phyloP scores from a whole-genome alignment of 2,329 filamentous ascomycete genomes.

The Leptographium lundbergii region DNA sequence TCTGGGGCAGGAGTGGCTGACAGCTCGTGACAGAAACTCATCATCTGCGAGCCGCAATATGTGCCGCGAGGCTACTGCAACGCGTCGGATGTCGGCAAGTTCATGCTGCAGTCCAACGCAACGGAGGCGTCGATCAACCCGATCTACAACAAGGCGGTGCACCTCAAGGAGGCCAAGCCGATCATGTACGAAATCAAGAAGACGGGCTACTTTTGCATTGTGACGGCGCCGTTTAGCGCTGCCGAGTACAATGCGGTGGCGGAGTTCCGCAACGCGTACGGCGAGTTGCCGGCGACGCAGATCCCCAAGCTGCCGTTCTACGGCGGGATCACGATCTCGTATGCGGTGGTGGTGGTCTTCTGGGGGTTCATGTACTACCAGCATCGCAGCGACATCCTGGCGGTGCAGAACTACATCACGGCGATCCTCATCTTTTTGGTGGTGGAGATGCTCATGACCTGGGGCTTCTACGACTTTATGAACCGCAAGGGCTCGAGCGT shows the following conservation, averaged over 20 bases:
- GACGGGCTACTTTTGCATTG: slow-evolving; percentile 93
- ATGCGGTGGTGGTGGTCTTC: slow-evolving; percentile 73
- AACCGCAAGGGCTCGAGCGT: slow-evolving; percentile 79
- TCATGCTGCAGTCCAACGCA: slow-evolving; percentile 67
- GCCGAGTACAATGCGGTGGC: slow-evolving; percentile 67
- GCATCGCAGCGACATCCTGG: slow-evolving; percentile 84
- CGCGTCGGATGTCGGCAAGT: slow-evolving; percentile 66
- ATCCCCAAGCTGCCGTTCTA: slow-evolving; percentile 98
- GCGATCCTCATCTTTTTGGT: slow-evolving; percentile 91
- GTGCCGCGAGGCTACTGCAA: slow-evolving; percentile 63
- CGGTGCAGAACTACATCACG: slow-evolving; percentile 98
- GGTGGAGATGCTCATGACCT: slow-evolving; percentile 94
- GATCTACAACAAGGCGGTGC: slow-evolving; percentile 69
- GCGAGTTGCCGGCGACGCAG: slow-evolving; percentile 87
- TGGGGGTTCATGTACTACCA: slow-evolving; percentile 96
- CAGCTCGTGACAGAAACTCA: slow-evolving; percentile 20
- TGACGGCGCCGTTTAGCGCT: slow-evolving; percentile 57
- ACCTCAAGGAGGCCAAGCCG: slow-evolving; percentile 60
- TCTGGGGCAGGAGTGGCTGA: neutral
- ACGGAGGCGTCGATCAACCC: slow-evolving; percentile 55
- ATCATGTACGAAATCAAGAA: slow-evolving; percentile 77
- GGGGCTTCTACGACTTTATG: slow-evolving; percentile 96
- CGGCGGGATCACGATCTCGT: slow-evolving; percentile 84
- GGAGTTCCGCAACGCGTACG: slow-evolving; percentile 91
- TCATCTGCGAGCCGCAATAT: slow-evolving; percentile 62